These are phyloP conservation scores for Nematocida major DNA, from an alignment of 371 early-diverging fungal species.

Conservation along the genomic window DNA sequence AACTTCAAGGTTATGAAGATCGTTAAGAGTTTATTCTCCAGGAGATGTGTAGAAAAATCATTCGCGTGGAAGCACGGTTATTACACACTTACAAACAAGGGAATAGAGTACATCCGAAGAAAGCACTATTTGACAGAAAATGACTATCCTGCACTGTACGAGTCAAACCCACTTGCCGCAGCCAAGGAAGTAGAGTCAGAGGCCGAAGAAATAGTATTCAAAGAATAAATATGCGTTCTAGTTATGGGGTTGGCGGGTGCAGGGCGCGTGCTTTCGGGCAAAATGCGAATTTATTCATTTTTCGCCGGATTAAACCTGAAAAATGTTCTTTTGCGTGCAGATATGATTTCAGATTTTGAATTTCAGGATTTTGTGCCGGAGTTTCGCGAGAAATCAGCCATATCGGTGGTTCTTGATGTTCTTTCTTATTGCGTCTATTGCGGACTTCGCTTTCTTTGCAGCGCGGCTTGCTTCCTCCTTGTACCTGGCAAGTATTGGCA, in stretches of 20 bases:
- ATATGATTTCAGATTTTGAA: neutral
- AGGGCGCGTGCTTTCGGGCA: too few relatives aligned
- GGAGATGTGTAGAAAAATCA: constrained; percentile 81
- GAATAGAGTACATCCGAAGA: constrained; percentile 55
- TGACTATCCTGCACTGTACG: constrained; percentile 17
- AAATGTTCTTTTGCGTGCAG: neutral
- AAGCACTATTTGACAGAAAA: constrained; percentile 55
- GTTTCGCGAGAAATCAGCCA: neutral
- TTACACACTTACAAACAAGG: constrained; percentile 73
- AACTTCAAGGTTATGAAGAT: constrained; percentile 97
- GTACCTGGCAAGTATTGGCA: constrained; percentile 10
- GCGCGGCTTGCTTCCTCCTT: neutral
- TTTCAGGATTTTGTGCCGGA: neutral
- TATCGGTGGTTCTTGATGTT: neutral
- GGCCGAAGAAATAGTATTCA: constrained; percentile 18
- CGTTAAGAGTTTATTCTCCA: constrained; percentile 85
- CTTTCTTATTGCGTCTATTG: neutral
- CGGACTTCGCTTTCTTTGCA: neutral
- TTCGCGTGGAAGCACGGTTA: constrained; percentile 99
- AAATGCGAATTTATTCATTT: neutral
- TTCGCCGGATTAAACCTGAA: neutral
- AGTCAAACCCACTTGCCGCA: constrained; percentile 16
- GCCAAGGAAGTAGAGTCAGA: constrained; percentile 36
- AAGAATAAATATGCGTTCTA: constrained; percentile 35
- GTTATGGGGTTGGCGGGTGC: constrained; percentile 4